Evolutionary conservation across 192 early-diverging fungal genomes (phyloP), one percentile per base, ranked within the genome.

Genomic region (Entophlyctis luteolus): DNA sequence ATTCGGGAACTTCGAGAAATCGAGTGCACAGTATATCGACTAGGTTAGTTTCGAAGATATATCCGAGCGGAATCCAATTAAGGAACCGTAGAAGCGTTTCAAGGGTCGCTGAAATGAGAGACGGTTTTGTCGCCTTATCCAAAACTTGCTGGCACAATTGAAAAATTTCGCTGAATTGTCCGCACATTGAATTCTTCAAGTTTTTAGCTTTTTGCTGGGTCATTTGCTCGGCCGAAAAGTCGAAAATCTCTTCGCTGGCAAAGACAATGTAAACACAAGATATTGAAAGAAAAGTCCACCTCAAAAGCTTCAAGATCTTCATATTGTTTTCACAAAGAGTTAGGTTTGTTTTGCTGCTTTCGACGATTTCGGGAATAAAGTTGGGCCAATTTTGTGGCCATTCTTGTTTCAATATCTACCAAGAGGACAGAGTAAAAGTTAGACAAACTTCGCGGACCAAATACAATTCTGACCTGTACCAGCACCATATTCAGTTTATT

Each of bases 331-430:
- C 96, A 73, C 97, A 99, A 12, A 99, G 78, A 3, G 93, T 79
- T 10, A 98, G 77, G 67, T 91, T 98, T 20, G 88, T 85, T 72
- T 91, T 90, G 77, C 93, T 93, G 14, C 96, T 94, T n/a, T 82
- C 79, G 31, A 99, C 93, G 69, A 99, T 94, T 78, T 98, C 96
- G 20, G 97, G 91, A 67, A 99, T 98, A 72, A 99, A 99, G 28
- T 83, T 81, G 2, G 97, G 97, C 97, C 97, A 99, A 72, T 96
- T 94, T 71, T 93, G 92, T 12, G 97, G 97, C 97, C 97, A 99
- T 75, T 99, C 97, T 77, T 99, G 95, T 79, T 99, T 99, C 66
- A 99, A 75, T 50, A 99, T 96, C 91, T 93, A 67, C 23, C 34
- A 48, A 36, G 25, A 35, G 53, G 20, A 10, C n/a, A n/a, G n/a